Conservation (phyloP, 75 land plant species). For the Selaginella moellendorffii region DNA sequence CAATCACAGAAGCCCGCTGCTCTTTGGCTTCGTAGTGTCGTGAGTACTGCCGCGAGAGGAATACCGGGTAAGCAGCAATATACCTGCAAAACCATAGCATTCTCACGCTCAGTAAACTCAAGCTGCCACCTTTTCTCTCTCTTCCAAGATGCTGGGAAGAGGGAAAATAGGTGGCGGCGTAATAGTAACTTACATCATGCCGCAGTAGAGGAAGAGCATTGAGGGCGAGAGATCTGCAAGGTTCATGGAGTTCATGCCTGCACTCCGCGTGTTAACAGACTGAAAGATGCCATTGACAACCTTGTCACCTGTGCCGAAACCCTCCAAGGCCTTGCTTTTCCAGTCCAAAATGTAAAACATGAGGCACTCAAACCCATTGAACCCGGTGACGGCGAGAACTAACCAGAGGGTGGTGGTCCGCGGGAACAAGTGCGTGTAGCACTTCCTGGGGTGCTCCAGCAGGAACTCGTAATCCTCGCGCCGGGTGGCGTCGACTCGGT, state of each 20-base stretch:
- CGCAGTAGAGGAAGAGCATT: constrained; percentile 36
- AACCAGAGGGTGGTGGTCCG: constrained; percentile 12
- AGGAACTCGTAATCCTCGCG: neutral
- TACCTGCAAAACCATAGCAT: constrained; percentile 9
- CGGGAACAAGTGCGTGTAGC: constrained; percentile 13
- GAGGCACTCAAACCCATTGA: constrained; percentile 28
- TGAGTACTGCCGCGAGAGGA: constrained; percentile 2
- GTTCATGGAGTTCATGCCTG: constrained; percentile 49
- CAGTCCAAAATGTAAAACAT: constrained; percentile 8
- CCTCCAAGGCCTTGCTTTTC: constrained; percentile 24
- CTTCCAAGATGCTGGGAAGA: no score
- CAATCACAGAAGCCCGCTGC: neutral
- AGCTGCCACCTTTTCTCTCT: no score
- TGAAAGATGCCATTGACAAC: constrained; percentile 40
- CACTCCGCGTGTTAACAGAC: constrained; percentile 39
- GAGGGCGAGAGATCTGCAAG: constrained; percentile 40
- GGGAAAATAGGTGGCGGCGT: neutral
- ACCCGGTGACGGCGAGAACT: constrained; percentile 23
- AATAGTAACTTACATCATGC: constrained; percentile 49
- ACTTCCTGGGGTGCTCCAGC: neutral
- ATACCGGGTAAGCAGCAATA: constrained; percentile 14
- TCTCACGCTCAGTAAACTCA: neutral
- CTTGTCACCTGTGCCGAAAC: constrained; percentile 29
- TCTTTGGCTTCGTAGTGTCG: neutral
- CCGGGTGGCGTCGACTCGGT: neutral